phyloP scores from a whole-genome alignment of 129 eudicot species.

The Flaveria trinervia region DNA sequence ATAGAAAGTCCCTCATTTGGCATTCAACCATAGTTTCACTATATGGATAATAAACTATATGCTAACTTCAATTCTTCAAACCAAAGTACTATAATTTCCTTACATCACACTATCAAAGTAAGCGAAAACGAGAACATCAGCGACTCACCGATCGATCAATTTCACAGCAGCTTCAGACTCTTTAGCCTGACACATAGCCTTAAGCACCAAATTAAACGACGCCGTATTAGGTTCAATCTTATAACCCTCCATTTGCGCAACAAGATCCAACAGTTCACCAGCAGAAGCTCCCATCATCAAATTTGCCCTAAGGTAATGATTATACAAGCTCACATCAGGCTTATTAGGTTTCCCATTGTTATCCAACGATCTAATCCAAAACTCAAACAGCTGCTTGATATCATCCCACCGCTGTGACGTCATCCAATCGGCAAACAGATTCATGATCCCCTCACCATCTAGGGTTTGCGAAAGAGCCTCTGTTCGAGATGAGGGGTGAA shows the following conservation, averaged over 20 bases:
- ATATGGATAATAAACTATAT: background rate
- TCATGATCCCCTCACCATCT: constrained; percentile 45
- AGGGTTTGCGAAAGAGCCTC: constrained; percentile 44
- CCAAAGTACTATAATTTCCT: background rate
- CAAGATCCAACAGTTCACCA: constrained; percentile 57
- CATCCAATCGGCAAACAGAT: constrained; percentile 67
- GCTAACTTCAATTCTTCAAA: background rate
- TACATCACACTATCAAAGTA: background rate
- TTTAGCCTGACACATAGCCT: constrained; percentile 51
- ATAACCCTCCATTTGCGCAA: constrained; percentile 55
- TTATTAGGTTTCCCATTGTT: constrained; percentile 61
- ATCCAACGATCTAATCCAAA: constrained; percentile 69
- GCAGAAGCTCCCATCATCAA: constrained; percentile 61
- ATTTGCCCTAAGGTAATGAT: constrained; percentile 77
- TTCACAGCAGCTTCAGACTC: constrained; percentile 56
- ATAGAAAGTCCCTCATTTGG: background rate
- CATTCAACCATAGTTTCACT: background rate
- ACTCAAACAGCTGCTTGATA: constrained; percentile 59
- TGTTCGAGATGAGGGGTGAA: constrained; percentile 17
- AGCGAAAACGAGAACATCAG: background rate
- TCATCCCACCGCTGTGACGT: constrained; percentile 58
- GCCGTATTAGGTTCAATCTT: constrained; percentile 64
- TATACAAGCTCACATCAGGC: constrained; percentile 67
- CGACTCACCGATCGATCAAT: constrained; percentile 58
- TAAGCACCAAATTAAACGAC: constrained; percentile 68